Evolutionary conservation across 768 basidiomycete genomes (phyloP).

Genomic region (Asterophora parasitica): DNA sequence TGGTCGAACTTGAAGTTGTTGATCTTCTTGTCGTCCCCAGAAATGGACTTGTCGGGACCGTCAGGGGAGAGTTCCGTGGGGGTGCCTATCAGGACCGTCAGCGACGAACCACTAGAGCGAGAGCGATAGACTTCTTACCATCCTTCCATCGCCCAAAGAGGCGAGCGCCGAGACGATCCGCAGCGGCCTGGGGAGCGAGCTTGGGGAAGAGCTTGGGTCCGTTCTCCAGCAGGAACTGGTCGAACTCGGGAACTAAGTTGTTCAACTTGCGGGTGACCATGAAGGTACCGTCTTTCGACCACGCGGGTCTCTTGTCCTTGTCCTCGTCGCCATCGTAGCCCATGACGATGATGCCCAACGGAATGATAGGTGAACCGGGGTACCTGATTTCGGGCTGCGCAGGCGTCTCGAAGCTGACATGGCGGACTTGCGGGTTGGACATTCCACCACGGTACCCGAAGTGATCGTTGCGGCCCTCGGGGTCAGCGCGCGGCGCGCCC

Average conservation of each 20-base stretch:
- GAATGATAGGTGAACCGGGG: slow-evolving; percentile 11
- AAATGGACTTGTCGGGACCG: slow-evolving; percentile 7
- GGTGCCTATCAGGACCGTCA: slow-evolving; percentile 8
- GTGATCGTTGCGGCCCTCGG: slow-evolving; percentile 9
- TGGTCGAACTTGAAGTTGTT: slow-evolving; percentile 23
- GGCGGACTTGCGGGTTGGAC: slow-evolving; percentile 12
- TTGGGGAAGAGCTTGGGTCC: slow-evolving; percentile 9
- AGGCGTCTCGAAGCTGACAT: slow-evolving; percentile 4
- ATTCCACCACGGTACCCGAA: slow-evolving; percentile 15
- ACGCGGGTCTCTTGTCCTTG: slow-evolving; percentile 8
- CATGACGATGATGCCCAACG: slow-evolving; percentile 11
- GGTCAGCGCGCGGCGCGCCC: slow-evolving; percentile 1
- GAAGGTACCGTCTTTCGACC: slow-evolving; percentile 14
- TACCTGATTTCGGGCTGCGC: slow-evolving; percentile 3
- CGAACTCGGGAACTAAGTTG: slow-evolving; percentile 15
- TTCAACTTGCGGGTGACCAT: slow-evolving; percentile 14
- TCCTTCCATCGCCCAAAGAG: slow-evolving; percentile 21
- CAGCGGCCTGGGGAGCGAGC: slow-evolving; percentile 5
- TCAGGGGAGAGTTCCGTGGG: slow-evolving; percentile 16
- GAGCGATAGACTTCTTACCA: neutral
- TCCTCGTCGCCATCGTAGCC: slow-evolving; percentile 16
- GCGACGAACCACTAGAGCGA: neutral
- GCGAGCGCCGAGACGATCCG: slow-evolving; percentile 9
- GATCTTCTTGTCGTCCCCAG: slow-evolving; percentile 8
- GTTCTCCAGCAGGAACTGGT: slow-evolving; percentile 6